A percentile compares a stretch with the other conserved stretches of the same genome.
These are phyloP conservation scores for Leccinum rimulosum DNA, from an alignment of 768 basidiomycete genomes.

Conservation along the genomic window DNA sequence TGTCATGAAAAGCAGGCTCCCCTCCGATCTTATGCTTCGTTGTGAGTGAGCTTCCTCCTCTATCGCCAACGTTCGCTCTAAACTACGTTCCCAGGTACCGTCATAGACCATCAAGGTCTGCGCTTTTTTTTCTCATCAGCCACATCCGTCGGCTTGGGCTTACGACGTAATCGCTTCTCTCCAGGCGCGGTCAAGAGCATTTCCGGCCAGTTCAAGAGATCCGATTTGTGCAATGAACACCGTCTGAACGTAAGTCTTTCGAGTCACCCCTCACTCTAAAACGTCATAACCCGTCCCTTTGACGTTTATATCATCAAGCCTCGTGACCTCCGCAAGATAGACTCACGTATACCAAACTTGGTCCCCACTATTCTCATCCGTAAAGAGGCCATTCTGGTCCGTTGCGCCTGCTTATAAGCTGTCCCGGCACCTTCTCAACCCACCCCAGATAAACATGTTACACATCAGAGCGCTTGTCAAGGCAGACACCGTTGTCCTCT, in stretches of 20 bases:
- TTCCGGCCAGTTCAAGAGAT: conserved; percentile 86
- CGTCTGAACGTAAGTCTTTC: conserved; percentile 74
- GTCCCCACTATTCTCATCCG: conserved; percentile 92
- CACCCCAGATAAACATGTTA: conserved; percentile 77
- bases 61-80: conserved; percentile 11
- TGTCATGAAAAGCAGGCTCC: conserved; percentile 83
- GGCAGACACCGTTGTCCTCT: conserved; percentile 86
- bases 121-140: conserved; percentile 18
- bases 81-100: conserved; percentile 58
- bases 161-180: conserved; percentile 30
- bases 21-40: conserved; percentile 85
- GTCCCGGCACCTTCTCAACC: conserved; percentile 12
- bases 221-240: conserved; percentile 85
- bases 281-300: conserved; percentile 22
- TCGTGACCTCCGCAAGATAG: conserved; percentile 95
- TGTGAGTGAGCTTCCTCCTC: conserved; percentile 53
- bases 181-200: conserved; percentile 83
- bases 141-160: conserved; percentile 6
- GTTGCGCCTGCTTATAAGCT: conserved; percentile 25
- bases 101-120: conserved; percentile 80
- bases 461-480: conserved; percentile 96
- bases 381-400: conserved; percentile 81
- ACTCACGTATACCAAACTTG: conserved; percentile 90
- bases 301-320: conserved; percentile 50
- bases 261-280: conserved; percentile 11